phyloP scores from a whole-genome alignment of 805 yeast genomes.

The Barnettozyma vustinii region DNA sequence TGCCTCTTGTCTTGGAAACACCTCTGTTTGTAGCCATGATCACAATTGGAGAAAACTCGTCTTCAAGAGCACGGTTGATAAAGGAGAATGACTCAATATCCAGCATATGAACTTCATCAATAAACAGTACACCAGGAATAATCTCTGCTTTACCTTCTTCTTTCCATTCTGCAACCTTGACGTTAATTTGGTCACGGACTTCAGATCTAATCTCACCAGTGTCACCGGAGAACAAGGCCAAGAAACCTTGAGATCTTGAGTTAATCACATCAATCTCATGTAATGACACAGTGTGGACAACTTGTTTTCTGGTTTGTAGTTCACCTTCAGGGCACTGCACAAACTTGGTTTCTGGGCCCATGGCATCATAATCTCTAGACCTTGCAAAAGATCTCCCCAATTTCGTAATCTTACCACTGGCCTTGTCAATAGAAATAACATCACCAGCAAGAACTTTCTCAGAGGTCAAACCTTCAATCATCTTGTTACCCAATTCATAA shows the following conservation, averaged over 20 bases:
- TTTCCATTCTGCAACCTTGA: conserved; percentile 96
- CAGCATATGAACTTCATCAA: conserved; percentile 97
- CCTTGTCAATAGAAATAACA: conserved; percentile 91
- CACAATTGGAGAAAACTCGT: conserved; percentile 93
- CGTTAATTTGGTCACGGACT: conserved; percentile 92
- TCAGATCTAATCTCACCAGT: conserved; percentile 97
- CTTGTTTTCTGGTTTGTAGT: conserved; percentile 90
- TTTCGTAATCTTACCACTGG: conserved; percentile 89
- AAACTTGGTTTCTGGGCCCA: conserved; percentile 97
- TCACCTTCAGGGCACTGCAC: conserved; percentile 99
- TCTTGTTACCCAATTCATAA: conserved; percentile 88
- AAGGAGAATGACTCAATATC: conserved; percentile 96
- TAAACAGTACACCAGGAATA: conserved; percentile 94
- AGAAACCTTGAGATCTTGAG: conserved; percentile 95
- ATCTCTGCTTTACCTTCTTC: conserved; percentile 99
- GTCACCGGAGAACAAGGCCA: conserved; percentile 92
- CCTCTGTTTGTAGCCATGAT: conserved; percentile 99
- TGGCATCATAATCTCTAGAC: conserved; percentile 96
- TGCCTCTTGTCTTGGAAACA: conserved; percentile 87
- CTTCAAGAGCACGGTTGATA: conserved; percentile 93
- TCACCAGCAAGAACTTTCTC: conserved; percentile 98
- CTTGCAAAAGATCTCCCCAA: conserved; percentile 94
- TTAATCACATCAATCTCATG: conserved; percentile 98
- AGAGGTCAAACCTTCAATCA: conserved; percentile 90
- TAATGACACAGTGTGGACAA: conserved; percentile 94